phyloP scores from a whole-genome alignment of 805 yeast genomes.

The Kazachstania psychrophila region DNA sequence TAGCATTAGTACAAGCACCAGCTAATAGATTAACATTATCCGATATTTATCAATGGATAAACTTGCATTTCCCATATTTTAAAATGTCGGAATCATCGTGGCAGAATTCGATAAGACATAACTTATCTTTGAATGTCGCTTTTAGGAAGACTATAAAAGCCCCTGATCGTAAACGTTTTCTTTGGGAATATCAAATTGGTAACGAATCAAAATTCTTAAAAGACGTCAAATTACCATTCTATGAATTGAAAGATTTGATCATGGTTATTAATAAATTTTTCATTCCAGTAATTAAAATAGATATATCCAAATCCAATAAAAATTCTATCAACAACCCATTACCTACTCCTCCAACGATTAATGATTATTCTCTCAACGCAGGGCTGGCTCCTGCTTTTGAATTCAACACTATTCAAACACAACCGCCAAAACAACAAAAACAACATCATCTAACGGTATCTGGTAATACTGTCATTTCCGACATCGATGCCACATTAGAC shows the following conservation, averaged over 20 bases:
- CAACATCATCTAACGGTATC: too few relatives aligned
- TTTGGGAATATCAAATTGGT: constrained; percentile 82
- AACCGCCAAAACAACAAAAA: constrained; percentile 1
- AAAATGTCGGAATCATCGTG: constrained; percentile 79
- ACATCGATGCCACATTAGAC: constrained; percentile 10
- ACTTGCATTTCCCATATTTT: constrained; percentile 73
- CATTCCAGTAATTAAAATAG: not conserved
- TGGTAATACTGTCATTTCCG: constrained; percentile 7
- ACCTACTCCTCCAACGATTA: constrained; percentile 5
- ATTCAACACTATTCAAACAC: not conserved
- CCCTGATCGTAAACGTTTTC: constrained; percentile 72
- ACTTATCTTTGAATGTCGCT: constrained; percentile 85
- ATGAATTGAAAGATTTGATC: constrained; percentile 11
- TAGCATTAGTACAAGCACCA: constrained; percentile 82
- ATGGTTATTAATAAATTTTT: constrained; percentile 8
- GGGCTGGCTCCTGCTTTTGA: constrained; percentile 1
- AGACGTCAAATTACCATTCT: constrained; percentile 21
- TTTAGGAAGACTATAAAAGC: constrained; percentile 81
- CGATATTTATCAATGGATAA: constrained; percentile 87
- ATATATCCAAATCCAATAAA: not conserved
- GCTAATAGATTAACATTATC: constrained; percentile 59
- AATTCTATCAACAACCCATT: constrained; percentile 1
- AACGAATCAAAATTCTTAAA: constrained; percentile 62
- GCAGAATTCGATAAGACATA: constrained; percentile 96
- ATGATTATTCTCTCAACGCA: not conserved